Conservation (phyloP, 345 rosid species). For the Clausena lansium region DNA sequence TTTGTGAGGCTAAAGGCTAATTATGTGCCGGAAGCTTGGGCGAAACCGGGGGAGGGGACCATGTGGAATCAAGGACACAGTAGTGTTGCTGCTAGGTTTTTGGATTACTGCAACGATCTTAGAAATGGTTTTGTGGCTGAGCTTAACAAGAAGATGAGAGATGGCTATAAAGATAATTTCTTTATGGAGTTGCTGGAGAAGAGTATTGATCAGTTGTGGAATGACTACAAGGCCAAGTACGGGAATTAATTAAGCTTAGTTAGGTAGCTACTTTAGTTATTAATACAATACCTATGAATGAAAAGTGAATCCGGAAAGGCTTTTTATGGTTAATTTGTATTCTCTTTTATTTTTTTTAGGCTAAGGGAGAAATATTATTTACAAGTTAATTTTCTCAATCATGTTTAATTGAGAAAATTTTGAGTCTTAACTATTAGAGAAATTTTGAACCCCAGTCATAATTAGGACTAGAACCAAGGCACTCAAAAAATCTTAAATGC, state of each 20-base stretch:
- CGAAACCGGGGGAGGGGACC: constrained; percentile 48
- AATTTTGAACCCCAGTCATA: no score
- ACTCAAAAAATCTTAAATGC: no score
- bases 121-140: constrained; percentile 61
- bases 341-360: no score
- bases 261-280: no score
- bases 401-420: no score
- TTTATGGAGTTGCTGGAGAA: constrained; percentile 60
- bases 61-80: constrained; percentile 62
- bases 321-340: no score
- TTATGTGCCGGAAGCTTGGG: constrained; percentile 33
- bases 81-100: constrained; percentile 54
- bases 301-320: no score
- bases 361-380: no score
- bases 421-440: no score
- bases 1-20: constrained; percentile 23
- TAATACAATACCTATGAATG: no score
- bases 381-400: no score
- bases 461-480: no score
- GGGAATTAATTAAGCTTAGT: constrained; percentile 18
- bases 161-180: constrained; percentile 36
- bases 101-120: constrained; percentile 51
- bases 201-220: constrained; percentile 63
- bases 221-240: constrained; percentile 63
- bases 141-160: constrained; percentile 64